Percentiles rank a stretch among this genome's conserved stretches.
These are phyloP conservation scores for Inosperma sp. DNA, from an alignment of 768 basidiomycete species.

Conservation along the genomic window DNA sequence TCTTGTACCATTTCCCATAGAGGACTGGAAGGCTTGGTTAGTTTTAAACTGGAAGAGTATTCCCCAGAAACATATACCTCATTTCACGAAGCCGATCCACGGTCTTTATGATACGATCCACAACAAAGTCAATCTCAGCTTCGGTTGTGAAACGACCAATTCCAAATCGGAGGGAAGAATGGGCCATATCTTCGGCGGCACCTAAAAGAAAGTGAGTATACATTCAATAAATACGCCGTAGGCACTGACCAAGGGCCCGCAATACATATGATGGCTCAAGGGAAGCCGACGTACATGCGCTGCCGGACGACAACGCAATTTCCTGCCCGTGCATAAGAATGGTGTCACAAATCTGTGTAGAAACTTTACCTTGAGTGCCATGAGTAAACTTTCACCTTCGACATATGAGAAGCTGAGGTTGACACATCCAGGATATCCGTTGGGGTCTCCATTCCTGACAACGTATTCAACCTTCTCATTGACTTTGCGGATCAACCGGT, in stretches of 20 bases:
- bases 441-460: slow-evolving; percentile 86
- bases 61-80: slow-evolving; percentile 49
- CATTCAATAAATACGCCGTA: not conserved
- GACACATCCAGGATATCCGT: slow-evolving; percentile 94
- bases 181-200: slow-evolving; percentile 98
- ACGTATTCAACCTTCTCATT: slow-evolving; percentile 84
- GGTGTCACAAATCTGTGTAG: too few species aligned
- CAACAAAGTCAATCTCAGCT: slow-evolving; percentile 92
- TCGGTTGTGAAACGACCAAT: slow-evolving; percentile 98
- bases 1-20: slow-evolving; percentile 99
- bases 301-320: slow-evolving; percentile 95
- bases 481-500: slow-evolving; percentile 78
- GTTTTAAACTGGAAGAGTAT: slow-evolving; percentile 9
- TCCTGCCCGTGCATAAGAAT: slow-evolving; percentile 47
- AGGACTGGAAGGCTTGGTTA: slow-evolving; percentile 47
- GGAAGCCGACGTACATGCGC: slow-evolving; percentile 97
- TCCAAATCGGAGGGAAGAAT: slow-evolving; percentile 95
- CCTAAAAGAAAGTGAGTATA: slow-evolving; percentile 37
- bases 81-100: slow-evolving; percentile 89
- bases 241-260: slow-evolving; percentile 73
- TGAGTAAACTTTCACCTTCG: slow-evolving; percentile 93
- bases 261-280: slow-evolving; percentile 98
- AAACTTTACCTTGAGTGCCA: slow-evolving; percentile 80
- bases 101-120: slow-evolving; percentile 80
- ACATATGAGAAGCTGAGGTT: slow-evolving; percentile 96